These are phyloP conservation scores for Nyctanthes arbortristis DNA, from an alignment of 257 asterid genomes.

Conservation along the genomic window DNA sequence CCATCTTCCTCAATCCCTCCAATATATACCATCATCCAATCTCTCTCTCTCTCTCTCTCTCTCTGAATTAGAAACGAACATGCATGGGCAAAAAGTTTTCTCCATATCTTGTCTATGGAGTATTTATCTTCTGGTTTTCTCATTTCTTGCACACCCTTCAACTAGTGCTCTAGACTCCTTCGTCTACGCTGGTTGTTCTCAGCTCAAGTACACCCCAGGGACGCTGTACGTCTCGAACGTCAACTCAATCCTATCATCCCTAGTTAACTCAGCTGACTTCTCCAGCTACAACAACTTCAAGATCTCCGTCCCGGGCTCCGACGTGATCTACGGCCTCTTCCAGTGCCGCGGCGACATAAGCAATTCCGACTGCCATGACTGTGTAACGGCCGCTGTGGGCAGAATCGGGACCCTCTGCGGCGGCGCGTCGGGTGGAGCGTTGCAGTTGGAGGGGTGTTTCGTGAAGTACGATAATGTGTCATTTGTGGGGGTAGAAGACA, in stretches of 20 bases:
- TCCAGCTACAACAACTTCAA: conserved; percentile 73
- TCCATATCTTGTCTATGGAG: conserved; percentile 18
- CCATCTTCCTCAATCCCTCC: not conserved
- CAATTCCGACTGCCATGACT: conserved; percentile 51
- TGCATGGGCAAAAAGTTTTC: conserved; percentile 24
- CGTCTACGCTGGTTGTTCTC: conserved; percentile 73
- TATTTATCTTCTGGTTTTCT: conserved; percentile 14
- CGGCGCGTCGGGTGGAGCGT: conserved; percentile 67
- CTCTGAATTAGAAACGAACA: conserved; percentile 13
- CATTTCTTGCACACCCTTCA: conserved; percentile 21
- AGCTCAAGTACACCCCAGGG: conserved; percentile 53
- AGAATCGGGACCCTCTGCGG: conserved; percentile 59
- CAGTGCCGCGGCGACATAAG: conserved; percentile 87
- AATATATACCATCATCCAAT: not conserved
- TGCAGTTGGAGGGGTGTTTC: conserved; percentile 82
- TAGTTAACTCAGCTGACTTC: conserved; percentile 61
- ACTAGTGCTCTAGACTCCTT: conserved; percentile 35
- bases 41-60: not conserved
- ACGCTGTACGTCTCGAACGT: conserved; percentile 63
- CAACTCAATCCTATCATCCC: conserved; percentile 65
- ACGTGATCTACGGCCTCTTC: conserved; percentile 64
- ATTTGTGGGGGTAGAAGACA: conserved; percentile 71
- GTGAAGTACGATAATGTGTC: conserved; percentile 65
- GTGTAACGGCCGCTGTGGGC: conserved; percentile 53
- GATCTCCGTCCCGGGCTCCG: conserved; percentile 67